phyloP scores from a whole-genome alignment of 169 alveolate species.

The Plasmodium coatneyi region DNA sequence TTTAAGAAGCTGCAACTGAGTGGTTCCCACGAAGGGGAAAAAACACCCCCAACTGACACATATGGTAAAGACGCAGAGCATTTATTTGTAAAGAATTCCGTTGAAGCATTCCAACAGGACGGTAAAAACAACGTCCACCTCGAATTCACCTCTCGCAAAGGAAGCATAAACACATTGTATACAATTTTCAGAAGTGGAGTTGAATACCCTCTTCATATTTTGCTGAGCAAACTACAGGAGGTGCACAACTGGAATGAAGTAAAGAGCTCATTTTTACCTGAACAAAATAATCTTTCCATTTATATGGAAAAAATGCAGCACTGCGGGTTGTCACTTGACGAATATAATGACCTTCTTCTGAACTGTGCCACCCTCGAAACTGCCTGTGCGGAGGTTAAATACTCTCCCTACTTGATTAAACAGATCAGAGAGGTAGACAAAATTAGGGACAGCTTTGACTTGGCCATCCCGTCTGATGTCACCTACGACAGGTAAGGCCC shows the following conservation, averaged over 20 bases:
- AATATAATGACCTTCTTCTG: neutral
- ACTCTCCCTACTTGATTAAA: conserved; percentile 77
- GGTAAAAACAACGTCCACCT: neutral
- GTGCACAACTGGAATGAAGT: neutral
- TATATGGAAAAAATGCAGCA: conserved; percentile 1
- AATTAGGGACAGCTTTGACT: conserved; percentile 73
- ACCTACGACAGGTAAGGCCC: conserved; percentile 79
- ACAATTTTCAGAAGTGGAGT: conserved; percentile 55
- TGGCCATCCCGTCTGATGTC: conserved; percentile 75
- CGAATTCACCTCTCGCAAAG: neutral
- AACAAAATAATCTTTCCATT: conserved; percentile 1
- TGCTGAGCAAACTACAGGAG: conserved; percentile 12
- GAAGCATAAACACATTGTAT: conserved; percentile 19
- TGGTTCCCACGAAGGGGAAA: neutral
- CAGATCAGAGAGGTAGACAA: conserved; percentile 77
- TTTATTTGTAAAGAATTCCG: neutral
- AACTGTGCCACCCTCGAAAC: conserved; percentile 56
- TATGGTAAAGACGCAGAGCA: neutral
- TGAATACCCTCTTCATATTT: conserved; percentile 37
- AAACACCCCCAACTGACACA: neutral
- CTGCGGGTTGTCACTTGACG: neutral
- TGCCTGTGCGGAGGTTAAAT: conserved; percentile 82
- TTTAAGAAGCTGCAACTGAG: conserved; percentile 13
- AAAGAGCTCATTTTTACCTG: neutral
- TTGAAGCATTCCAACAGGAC: neutral